Evolutionary conservation across 257 asterid genomes (phyloP).

Genomic region (Pogostemon cablin): DNA sequence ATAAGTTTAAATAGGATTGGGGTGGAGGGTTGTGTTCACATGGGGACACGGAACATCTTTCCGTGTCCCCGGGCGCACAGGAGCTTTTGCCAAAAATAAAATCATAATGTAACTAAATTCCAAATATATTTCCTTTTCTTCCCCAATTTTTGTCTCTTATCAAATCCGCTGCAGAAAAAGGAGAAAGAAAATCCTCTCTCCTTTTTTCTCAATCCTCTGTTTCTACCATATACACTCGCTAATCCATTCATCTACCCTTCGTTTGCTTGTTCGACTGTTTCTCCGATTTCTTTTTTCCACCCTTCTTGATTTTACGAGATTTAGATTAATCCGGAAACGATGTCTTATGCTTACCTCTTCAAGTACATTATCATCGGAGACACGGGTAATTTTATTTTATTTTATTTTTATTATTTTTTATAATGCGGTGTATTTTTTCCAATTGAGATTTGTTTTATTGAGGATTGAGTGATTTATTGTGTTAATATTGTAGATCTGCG

Average conservation of each 20-base stretch:
- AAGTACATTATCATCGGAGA: conserved; percentile 67
- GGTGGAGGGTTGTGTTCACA: too few relatives aligned
- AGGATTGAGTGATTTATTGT: neutral
- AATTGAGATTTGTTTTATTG: conserved; percentile 7
- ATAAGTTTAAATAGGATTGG: too few relatives aligned
- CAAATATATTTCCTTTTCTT: neutral
- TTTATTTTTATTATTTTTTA: neutral
- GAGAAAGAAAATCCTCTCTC: neutral
- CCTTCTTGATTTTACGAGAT: conserved; percentile 1
- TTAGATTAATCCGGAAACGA: conserved; percentile 38
- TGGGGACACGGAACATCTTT: too few relatives aligned
- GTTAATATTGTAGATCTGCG: neutral
- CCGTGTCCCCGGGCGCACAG: too few relatives aligned
- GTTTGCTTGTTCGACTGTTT: conserved; percentile 16
- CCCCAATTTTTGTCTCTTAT: neutral
- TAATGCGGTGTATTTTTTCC: neutral
- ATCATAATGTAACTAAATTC: neutral
- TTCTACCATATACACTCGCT: neutral
- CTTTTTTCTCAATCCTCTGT: conserved; percentile 12
- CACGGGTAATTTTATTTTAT: conserved; percentile 40
- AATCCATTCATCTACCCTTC: neutral
- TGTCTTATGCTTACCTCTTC: conserved; percentile 69
- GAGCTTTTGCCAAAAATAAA: too few relatives aligned
- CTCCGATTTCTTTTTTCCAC: conserved; percentile 6
- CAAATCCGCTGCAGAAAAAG: neutral